phyloP scores from a whole-genome alignment of 2,329 filamentous ascomycete genomes.

The Apiospora hydei region DNA sequence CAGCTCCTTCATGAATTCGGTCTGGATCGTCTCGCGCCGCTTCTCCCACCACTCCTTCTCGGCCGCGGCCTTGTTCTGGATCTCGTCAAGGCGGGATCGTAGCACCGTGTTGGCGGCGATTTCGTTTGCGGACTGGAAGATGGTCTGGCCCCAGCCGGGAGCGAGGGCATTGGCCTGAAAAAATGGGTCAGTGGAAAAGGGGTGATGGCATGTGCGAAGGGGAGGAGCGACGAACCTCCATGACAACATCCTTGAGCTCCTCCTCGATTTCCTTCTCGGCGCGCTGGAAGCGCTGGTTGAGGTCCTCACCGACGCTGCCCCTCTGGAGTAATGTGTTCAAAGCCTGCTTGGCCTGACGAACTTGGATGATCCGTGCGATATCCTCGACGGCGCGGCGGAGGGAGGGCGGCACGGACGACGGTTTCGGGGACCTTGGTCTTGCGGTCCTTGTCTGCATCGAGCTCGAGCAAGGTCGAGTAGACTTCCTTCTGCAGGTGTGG shows the following conservation, averaged over 20 bases:
- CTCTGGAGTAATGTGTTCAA: conserved; percentile 83
- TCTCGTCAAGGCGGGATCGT: conserved; percentile 77
- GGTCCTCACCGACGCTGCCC: conserved; percentile 92
- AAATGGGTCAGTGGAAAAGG: conserved; percentile 8
- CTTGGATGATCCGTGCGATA: conserved; percentile 87
- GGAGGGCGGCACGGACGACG: conserved; percentile 84
- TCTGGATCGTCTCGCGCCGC: conserved; percentile 75
- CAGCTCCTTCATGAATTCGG: conserved; percentile 85
- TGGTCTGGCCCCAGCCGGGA: conserved; percentile 89
- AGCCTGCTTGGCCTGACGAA: conserved; percentile 88
- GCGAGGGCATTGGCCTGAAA: conserved; percentile 90
- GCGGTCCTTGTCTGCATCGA: conserved; percentile 73
- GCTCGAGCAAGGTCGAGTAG: conserved; percentile 90
- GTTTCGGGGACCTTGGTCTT: conserved; percentile 77
- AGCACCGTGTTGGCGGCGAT: conserved; percentile 86
- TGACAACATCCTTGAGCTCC: conserved; percentile 91
- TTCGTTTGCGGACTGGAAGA: conserved; percentile 98
- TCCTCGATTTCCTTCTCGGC: conserved; percentile 98
- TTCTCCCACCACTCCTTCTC: conserved; percentile 96
- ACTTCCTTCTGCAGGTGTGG: conserved; percentile 91
- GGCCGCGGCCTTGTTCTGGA: conserved; percentile 72
- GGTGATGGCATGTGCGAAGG: not conserved
- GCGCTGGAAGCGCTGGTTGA: conserved; percentile 90
- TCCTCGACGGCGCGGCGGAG: conserved; percentile 90
- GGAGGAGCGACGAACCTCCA: conserved; percentile 69